Percentiles rank a stretch among this genome's conserved stretches.
Conservation (phyloP, 202 grass and related monocot genomes). For the Saccharum hybrid region DNA sequence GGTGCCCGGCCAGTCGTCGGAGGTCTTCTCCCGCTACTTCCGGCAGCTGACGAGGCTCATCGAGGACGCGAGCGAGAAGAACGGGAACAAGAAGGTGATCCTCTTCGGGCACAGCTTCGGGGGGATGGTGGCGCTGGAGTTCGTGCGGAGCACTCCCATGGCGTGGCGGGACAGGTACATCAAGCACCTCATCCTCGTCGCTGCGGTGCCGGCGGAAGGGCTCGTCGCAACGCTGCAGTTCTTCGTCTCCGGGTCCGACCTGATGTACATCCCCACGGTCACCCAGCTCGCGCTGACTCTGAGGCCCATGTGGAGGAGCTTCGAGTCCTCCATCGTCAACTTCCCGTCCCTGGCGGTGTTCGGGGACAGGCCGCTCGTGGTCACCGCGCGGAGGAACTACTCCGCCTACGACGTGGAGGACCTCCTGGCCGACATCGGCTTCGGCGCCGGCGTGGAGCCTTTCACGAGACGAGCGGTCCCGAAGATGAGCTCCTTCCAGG, state of each 20-base stretch:
- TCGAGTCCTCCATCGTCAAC: conserved; percentile 42
- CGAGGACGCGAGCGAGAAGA: conserved; percentile 39
- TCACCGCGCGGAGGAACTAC: conserved; percentile 35
- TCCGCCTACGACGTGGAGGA: conserved; percentile 34
- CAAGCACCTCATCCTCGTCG: conserved; percentile 52
- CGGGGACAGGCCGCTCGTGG: conserved; percentile 20
- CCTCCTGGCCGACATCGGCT: conserved; percentile 45
- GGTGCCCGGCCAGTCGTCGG: conserved; percentile 26
- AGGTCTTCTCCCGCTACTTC: conserved; percentile 47
- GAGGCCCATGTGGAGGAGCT: conserved; percentile 53
- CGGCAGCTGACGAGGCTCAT: conserved; percentile 37
- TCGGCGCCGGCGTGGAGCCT: not conserved
- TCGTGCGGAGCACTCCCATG: conserved; percentile 23
- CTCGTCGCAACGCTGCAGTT: fast-evolving
- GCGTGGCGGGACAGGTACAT: conserved; percentile 44
- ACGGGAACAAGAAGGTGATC: conserved; percentile 48
- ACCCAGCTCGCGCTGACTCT: conserved; percentile 21
- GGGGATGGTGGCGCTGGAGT: conserved; percentile 29
- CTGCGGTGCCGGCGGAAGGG: conserved; percentile 13
- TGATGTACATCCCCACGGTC: conserved; percentile 44
- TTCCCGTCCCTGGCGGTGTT: conserved; percentile 48
- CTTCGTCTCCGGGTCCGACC: conserved; percentile 19
- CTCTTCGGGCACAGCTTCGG: conserved; percentile 67
- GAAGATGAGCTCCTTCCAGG: not conserved
- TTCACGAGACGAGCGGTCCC: conserved; percentile 30